Evolutionary conservation across 345 rosid genomes (phyloP).

Genomic region (Gossypioides kirkii): DNA sequence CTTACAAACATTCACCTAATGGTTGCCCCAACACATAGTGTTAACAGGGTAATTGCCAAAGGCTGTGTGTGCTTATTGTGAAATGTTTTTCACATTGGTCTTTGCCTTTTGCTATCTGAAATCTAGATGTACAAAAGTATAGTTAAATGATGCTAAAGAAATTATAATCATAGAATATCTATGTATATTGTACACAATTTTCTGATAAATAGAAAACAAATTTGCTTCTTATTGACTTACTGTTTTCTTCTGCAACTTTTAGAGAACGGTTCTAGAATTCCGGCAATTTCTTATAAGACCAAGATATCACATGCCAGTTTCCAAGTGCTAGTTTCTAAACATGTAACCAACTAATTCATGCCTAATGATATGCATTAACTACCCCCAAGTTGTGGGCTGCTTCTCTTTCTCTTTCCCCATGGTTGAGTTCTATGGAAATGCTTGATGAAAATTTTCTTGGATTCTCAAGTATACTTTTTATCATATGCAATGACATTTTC

Average conservation of each 20-base stretch:
- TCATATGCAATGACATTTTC: background rate
- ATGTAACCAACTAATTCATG: conserved; percentile 1
- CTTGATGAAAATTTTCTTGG: background rate
- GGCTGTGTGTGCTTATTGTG: background rate
- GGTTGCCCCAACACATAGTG: conserved; percentile 46
- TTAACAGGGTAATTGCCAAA: background rate
- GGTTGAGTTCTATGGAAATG: background rate
- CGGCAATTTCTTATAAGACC: background rate
- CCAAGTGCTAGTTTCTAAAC: background rate
- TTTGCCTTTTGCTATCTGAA: background rate
- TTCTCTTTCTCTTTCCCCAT: background rate
- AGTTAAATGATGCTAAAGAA: background rate
- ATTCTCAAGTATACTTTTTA: background rate
- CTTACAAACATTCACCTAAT: conserved; percentile 52
- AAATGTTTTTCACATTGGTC: background rate
- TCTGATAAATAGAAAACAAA: background rate
- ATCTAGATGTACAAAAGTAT: background rate
- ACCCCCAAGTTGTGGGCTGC: background rate
- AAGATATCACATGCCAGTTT: background rate
- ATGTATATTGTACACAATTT: background rate
- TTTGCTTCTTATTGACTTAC: background rate
- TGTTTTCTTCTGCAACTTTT: background rate
- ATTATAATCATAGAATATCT: background rate
- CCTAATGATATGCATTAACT: background rate
- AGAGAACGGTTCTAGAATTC: background rate